These are phyloP conservation scores for Fusarium irregulare DNA, from an alignment of 2,329 filamentous ascomycete species.

Conservation along the genomic window DNA sequence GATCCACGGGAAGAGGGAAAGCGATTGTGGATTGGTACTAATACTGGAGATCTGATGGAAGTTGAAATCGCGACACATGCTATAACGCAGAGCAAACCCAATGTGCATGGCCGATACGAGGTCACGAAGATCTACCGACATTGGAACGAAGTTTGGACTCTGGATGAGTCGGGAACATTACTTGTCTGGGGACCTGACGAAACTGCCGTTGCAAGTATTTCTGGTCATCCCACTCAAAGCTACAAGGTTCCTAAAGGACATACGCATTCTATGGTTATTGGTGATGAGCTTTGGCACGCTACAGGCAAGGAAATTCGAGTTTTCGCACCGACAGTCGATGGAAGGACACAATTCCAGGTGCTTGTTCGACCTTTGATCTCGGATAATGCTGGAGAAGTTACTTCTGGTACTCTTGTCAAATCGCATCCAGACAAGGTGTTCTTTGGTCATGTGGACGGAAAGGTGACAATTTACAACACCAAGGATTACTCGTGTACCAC, in stretches of 20 bases:
- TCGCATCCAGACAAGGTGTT: conserved; percentile 83
- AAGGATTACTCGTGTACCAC: conserved; percentile 81
- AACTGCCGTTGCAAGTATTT: conserved; percentile 78
- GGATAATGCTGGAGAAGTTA: conserved; percentile 84
- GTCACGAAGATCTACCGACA: conserved; percentile 88
- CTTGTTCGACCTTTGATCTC: conserved; percentile 76
- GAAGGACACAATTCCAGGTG: conserved; percentile 78
- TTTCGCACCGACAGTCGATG: conserved; percentile 78
- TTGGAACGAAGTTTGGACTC: conserved; percentile 89
- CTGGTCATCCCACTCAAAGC: conserved; percentile 75
- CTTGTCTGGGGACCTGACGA: conserved; percentile 86
- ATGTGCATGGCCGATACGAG: conserved; percentile 81
- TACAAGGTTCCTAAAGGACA: conserved; percentile 85
- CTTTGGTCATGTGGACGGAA: conserved; percentile 92
- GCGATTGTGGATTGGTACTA: conserved; percentile 90
- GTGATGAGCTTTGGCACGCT: conserved; percentile 87
- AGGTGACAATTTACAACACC: conserved; percentile 91
- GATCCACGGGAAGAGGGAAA: conserved; percentile 84
- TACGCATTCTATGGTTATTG: conserved; percentile 89
- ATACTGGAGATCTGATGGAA: conserved; percentile 87
- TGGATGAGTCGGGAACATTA: conserved; percentile 89
- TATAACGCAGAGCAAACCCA: conserved; percentile 74
- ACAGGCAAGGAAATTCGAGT: conserved; percentile 88
- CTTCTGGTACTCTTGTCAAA: conserved; percentile 80
- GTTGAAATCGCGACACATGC: conserved; percentile 82